A percentile compares a stretch with the other conserved stretches of the same genome.
phyloP scores from a whole-genome alignment of 352 stramenopile species.

The Nothophytophthora sp. region DNA sequence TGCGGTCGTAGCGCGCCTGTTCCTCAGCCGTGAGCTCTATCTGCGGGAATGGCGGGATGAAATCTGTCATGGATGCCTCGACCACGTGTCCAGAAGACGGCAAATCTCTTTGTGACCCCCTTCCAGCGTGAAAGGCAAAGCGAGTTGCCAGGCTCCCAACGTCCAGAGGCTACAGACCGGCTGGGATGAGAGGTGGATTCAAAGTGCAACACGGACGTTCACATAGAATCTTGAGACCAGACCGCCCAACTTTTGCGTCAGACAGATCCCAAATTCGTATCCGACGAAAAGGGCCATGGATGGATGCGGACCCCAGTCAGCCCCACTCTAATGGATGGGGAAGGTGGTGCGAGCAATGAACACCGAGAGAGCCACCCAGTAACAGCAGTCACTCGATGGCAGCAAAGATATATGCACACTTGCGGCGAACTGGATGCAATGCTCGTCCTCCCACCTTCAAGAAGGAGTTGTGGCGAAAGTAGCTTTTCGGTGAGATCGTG shows the following conservation, averaged over 20 bases:
- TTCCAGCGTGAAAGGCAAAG: background rate
- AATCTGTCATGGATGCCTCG: conserved; percentile 24
- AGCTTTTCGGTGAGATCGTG: too few relatives aligned
- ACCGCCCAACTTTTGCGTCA: conserved; percentile 30
- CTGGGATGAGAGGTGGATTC: conserved; percentile 13
- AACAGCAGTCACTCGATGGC: too few relatives aligned
- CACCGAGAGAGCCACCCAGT: too few relatives aligned
- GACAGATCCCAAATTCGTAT: conserved; percentile 31
- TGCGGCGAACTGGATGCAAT: too few relatives aligned
- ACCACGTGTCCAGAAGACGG: conserved; percentile 14
- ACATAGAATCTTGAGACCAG: conserved; percentile 26
- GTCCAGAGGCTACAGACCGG: conserved; percentile 22
- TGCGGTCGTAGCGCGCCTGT: conserved; percentile 35
- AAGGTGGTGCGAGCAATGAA: conserved; percentile 5
- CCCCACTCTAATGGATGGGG: conserved; percentile 7
- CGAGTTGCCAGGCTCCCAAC: conserved; percentile 4
- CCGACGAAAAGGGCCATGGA: conserved; percentile 16
- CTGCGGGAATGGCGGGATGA: conserved; percentile 30
- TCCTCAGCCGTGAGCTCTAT: conserved; percentile 39
- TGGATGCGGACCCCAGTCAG: conserved; percentile 14
- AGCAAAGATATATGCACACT: too few relatives aligned
- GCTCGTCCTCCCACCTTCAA: too few relatives aligned
- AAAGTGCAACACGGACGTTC: too few relatives aligned
- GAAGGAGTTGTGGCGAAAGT: too few relatives aligned
- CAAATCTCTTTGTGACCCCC: conserved; percentile 33